Evolutionary conservation across 768 basidiomycete species (phyloP).

Genomic region (Termitomyces sp.): DNA sequence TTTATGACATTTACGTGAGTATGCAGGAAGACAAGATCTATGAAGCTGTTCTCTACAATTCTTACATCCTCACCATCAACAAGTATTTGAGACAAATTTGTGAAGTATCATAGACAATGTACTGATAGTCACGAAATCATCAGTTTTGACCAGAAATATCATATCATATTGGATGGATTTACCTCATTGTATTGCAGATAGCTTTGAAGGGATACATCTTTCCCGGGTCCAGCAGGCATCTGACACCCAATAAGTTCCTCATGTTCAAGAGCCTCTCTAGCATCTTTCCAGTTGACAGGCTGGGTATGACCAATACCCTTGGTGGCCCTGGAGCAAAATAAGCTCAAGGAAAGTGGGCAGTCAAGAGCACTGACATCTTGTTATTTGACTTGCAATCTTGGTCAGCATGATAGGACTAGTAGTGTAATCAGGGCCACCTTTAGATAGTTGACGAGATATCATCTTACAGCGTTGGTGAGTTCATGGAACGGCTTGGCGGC

Average conservation of each 20-base stretch:
- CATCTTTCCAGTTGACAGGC: conserved; percentile 55
- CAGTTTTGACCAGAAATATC: not conserved
- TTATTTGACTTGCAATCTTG: conserved; percentile 35
- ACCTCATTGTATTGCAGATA: conserved; percentile 57
- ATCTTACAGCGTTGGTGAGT: conserved; percentile 30
- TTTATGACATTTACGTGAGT: not conserved
- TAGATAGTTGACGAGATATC: not conserved
- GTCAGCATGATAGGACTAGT: conserved; percentile 45
- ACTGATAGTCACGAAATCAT: conserved; percentile 28
- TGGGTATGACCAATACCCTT: conserved; percentile 50
- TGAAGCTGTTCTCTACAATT: not conserved
- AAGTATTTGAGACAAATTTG: conserved; percentile 57
- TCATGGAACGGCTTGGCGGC: conserved; percentile 54
- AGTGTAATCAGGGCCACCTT: not conserved
- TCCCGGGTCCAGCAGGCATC: conserved; percentile 53
- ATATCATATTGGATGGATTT: conserved; percentile 7
- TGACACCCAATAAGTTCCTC: conserved; percentile 45
- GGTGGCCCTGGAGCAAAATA: conserved; percentile 34
- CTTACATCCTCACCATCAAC: conserved; percentile 48
- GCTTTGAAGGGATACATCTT: conserved; percentile 22
- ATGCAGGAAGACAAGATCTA: not conserved
- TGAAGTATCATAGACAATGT: conserved; percentile 54
- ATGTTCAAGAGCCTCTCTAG: conserved; percentile 43
- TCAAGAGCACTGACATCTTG: conserved; percentile 27
- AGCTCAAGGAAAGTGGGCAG: not conserved